A percentile compares a stretch with the other conserved stretches of the same genome.
These are phyloP conservation scores for Mycena floridula DNA, from an alignment of 768 basidiomycete species.

Conservation along the genomic window DNA sequence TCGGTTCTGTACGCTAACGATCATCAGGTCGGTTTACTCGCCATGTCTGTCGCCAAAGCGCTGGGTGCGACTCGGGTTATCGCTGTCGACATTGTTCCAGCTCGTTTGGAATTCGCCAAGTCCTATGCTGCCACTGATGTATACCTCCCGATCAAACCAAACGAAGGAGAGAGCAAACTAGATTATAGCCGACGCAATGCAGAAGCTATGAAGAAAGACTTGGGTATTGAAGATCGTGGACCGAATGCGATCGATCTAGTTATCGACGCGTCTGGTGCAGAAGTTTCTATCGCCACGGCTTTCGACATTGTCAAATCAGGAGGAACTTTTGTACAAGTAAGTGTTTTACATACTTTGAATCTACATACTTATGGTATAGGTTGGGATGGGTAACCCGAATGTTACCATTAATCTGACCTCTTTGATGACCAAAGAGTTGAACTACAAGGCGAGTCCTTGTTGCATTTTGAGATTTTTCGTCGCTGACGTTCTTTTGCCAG, in stretches of 20 bases:
- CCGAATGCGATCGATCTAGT: constrained; percentile 73
- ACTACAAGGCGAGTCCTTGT: constrained; percentile 88
- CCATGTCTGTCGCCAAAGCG: constrained; percentile 95
- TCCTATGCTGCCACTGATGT: constrained; percentile 76
- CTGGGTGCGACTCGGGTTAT: constrained; percentile 81
- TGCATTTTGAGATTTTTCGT: constrained; percentile 49
- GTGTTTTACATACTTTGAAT: constrained; percentile 4
- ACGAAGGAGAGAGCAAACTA: constrained; percentile 59
- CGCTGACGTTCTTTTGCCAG: neutral
- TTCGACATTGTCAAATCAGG: constrained; percentile 70
- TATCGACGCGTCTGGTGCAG: constrained; percentile 89
- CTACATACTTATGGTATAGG: constrained; percentile 30
- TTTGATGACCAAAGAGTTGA: constrained; percentile 73
- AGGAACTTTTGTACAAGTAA: constrained; percentile 67
- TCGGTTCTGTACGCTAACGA: too few species aligned
- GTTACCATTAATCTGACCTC: constrained; percentile 67
- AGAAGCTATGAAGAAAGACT: constrained; percentile 51
- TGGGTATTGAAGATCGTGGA: constrained; percentile 71
- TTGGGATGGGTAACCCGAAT: constrained; percentile 82
- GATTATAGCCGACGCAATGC: constrained; percentile 74
- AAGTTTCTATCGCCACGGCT: constrained; percentile 86
- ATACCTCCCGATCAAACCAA: constrained; percentile 54
- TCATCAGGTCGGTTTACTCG: constrained; percentile 82
- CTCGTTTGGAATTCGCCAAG: constrained; percentile 83
- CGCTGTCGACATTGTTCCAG: constrained; percentile 72